Conservation (phyloP, 495 filamentous ascomycete species). For the Pyronema omphalodes region DNA sequence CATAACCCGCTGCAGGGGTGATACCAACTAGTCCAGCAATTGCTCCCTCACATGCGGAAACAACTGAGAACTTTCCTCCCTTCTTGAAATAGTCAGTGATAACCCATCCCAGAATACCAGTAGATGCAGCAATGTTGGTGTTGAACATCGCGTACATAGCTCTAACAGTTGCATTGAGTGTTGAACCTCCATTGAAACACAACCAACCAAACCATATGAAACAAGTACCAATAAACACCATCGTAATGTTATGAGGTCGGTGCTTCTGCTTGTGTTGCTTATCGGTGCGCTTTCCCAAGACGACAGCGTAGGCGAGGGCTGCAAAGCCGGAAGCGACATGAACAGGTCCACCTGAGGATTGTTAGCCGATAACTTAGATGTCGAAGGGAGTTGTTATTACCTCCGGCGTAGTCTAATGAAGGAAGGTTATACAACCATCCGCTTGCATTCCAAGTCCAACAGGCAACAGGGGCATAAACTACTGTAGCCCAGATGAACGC, state of each 20-base stretch:
- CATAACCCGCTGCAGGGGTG: constrained; percentile 44
- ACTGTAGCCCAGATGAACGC: constrained; percentile 41
- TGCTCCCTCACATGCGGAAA: constrained; percentile 42
- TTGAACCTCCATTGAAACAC: constrained; percentile 44
- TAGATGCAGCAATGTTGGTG: constrained; percentile 41
- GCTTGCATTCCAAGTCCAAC: constrained; percentile 42
- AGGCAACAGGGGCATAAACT: constrained; percentile 40
- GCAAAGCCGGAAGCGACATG: constrained; percentile 38
- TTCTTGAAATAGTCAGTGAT: constrained; percentile 39
- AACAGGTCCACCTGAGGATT: constrained; percentile 30
- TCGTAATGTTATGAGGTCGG: constrained; percentile 36
- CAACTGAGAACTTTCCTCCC: constrained; percentile 37
- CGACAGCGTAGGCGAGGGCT: constrained; percentile 37
- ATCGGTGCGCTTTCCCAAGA: constrained; percentile 36
- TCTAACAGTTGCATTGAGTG: constrained; percentile 38
- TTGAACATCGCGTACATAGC: constrained; percentile 40
- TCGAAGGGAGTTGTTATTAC: neutral
- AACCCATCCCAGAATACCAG: constrained; percentile 41
- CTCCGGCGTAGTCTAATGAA: constrained; percentile 38
- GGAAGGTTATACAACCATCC: constrained; percentile 40
- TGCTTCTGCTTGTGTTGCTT: constrained; percentile 22
- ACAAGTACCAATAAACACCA: constrained; percentile 39
- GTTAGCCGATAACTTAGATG: neutral
- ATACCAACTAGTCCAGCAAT: constrained; percentile 48
- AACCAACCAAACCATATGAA: constrained; percentile 45